phyloP scores from a whole-genome alignment of 2,329 filamentous ascomycete genomes.

The Juglanconis oblonga region DNA sequence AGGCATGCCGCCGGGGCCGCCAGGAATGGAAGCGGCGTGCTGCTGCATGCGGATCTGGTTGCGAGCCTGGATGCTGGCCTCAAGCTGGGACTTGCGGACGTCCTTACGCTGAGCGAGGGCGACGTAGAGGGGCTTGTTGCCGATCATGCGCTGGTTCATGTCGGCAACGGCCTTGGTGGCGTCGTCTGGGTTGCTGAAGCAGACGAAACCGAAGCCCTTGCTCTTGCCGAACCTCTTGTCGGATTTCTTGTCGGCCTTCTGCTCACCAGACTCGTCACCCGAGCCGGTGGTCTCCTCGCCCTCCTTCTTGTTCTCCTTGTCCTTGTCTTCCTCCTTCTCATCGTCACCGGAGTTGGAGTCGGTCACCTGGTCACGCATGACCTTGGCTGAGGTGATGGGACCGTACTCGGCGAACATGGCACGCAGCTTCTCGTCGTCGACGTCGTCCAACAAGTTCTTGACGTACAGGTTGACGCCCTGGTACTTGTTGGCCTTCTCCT shows the following conservation, averaged over 20 bases:
- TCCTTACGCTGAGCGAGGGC: conserved; percentile 99
- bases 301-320: conserved; percentile 48
- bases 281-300: conserved; percentile 43
- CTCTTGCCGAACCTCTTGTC: conserved; percentile 84
- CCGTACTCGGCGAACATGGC: conserved; percentile 89
- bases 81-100: conserved; percentile 97
- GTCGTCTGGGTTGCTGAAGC: conserved; percentile 99
- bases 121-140: conserved; percentile 95
- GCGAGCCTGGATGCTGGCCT: conserved; percentile 98
- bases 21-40: conserved; percentile 61
- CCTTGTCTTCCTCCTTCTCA: conserved; percentile 51
- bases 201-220: conserved; percentile 99
- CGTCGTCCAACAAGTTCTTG: conserved; percentile 96
- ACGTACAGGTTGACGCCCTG: conserved; percentile 99
- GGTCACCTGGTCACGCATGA: conserved; percentile 81
- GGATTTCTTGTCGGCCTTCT: conserved; percentile 60
- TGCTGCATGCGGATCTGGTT: conserved; percentile 99
- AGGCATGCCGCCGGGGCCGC: conserved; percentile 70
- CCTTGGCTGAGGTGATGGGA: conserved; percentile 96
- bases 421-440: conserved; percentile 97
- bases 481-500: conserved; percentile 99
- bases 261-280: conserved; percentile 50
- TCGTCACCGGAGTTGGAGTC: conserved; percentile 48
- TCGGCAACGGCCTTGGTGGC: conserved; percentile 98
- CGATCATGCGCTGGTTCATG: conserved; percentile 99